Percentiles rank a stretch among this genome's conserved stretches.
These are phyloP conservation scores for Exophiala calicioides DNA, from an alignment of 2,329 filamentous ascomycete genomes.

Conservation along the genomic window DNA sequence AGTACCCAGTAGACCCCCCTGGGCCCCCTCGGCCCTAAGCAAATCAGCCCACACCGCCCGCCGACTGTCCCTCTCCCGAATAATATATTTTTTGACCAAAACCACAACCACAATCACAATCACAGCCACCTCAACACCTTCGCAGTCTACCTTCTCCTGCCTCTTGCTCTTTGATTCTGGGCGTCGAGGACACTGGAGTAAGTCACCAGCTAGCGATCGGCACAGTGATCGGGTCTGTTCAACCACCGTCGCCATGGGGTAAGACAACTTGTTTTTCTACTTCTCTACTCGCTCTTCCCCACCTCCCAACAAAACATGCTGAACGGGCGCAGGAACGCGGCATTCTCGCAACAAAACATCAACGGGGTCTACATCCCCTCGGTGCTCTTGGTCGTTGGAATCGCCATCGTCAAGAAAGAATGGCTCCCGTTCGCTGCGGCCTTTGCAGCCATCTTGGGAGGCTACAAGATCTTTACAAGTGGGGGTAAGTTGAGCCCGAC, in stretches of 20 bases:
- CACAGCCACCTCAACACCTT: too few species aligned
- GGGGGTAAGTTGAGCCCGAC: conserved; percentile 48
- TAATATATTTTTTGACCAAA: too few species aligned
- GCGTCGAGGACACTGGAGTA: neutral
- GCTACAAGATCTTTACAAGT: conserved; percentile 69
- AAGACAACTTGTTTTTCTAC: neutral
- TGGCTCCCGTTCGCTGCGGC: conserved; percentile 71
- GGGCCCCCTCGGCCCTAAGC: too few species aligned
- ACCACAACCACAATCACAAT: too few species aligned
- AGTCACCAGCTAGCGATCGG: too few species aligned
- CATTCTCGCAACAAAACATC: conserved; percentile 57
- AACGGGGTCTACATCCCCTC: conserved; percentile 83
- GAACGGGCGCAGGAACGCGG: conserved; percentile 15
- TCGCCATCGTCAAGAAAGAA: conserved; percentile 74
- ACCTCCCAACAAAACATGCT: conserved; percentile 4
- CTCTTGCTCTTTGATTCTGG: neutral
- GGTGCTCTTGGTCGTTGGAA: conserved; percentile 74
- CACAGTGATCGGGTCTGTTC: too few species aligned
- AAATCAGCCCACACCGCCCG: too few species aligned
- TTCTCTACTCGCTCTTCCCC: neutral
- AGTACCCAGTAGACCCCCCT: too few species aligned
- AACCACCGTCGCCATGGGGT: conserved; percentile 11
- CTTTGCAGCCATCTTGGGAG: conserved; percentile 65
- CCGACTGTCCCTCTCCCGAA: too few species aligned
- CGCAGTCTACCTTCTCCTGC: neutral